A percentile compares a stretch with the other conserved stretches of the same genome.
Conservation (phyloP, 1,284 basidiomycete genomes). For the Cutaneotrichosporon sp. region DNA sequence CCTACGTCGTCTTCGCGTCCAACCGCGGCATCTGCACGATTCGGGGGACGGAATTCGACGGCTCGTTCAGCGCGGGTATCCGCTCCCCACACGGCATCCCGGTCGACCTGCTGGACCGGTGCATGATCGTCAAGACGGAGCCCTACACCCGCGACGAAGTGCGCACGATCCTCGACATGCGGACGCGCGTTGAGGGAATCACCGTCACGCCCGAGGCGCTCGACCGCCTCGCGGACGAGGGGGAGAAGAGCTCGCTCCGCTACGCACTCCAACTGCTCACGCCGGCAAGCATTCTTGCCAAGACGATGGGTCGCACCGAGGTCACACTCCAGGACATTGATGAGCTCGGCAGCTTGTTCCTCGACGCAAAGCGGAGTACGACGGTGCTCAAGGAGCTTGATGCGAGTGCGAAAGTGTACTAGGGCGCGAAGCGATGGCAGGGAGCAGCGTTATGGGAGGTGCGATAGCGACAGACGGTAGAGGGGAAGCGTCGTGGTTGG, state of each 20-base stretch:
- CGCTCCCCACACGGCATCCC: constrained; percentile 90
- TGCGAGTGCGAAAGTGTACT: constrained; percentile 26
- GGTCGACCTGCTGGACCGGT: constrained; percentile 88
- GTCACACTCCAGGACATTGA: constrained; percentile 80
- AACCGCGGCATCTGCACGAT: constrained; percentile 90
- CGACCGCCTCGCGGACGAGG: constrained; percentile 74
- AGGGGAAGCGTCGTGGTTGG: too few species aligned
- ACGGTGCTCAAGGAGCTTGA: constrained; percentile 37
- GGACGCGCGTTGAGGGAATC: constrained; percentile 81
- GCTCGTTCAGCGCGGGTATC: constrained; percentile 60
- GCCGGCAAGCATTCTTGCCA: constrained; percentile 83
- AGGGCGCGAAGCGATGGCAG: constrained; percentile 2
- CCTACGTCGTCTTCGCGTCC: constrained; percentile 93
- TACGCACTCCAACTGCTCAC: constrained; percentile 89
- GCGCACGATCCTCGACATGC: constrained; percentile 75
- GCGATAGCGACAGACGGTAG: too few species aligned
- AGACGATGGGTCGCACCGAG: constrained; percentile 68
- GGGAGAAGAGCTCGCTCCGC: constrained; percentile 78
- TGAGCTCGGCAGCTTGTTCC: constrained; percentile 89
- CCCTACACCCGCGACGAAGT: constrained; percentile 81
- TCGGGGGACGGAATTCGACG: constrained; percentile 68
- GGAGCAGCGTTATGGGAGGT: neutral
- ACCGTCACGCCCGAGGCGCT: constrained; percentile 71
- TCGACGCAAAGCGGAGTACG: constrained; percentile 70
- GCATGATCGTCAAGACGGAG: constrained; percentile 93